phyloP scores from a whole-genome alignment of 2,329 filamentous ascomycete genomes.

The Zymoseptoria pseudotritici region DNA sequence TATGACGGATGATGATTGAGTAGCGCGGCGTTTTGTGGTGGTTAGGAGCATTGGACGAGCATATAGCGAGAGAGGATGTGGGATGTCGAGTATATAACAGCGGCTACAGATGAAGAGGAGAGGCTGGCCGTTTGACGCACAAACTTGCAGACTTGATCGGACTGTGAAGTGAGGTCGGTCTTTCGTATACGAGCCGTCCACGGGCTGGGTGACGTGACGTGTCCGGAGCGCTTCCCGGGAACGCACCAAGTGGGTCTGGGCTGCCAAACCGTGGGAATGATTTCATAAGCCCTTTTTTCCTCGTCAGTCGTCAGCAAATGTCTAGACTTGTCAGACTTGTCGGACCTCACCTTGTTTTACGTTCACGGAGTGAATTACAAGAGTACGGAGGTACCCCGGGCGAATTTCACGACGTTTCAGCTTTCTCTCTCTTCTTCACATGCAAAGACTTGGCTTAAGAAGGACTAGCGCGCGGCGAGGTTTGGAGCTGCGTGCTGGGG shows the following conservation, averaged over 20 bases:
- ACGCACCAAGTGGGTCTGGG: not conserved
- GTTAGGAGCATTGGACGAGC: not conserved
- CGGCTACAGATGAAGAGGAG: not conserved
- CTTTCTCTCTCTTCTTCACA: not conserved
- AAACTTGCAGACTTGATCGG: too few species aligned
- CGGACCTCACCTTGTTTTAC: too few species aligned
- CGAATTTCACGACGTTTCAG: not conserved
- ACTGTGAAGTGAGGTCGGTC: not conserved
- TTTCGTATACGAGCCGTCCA: not conserved
- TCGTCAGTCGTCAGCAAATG: not conserved
- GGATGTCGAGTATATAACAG: not conserved
- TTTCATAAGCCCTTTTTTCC: not conserved
- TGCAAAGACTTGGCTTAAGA: not conserved
- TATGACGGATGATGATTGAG: not conserved
- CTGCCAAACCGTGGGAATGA: not conserved
- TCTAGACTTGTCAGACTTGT: too few species aligned
- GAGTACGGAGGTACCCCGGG: not conserved
- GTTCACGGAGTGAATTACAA: not conserved
- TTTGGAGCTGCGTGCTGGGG: not conserved
- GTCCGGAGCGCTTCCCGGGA: not conserved
- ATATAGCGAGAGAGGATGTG: not conserved
- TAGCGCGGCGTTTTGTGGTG: not conserved
- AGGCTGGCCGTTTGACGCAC: not conserved
- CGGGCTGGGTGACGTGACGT: not conserved
- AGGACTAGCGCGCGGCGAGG: not conserved